Evolutionary conservation across 2,329 filamentous ascomycete species (phyloP), one percentile per base, ranked within the genome.

Genomic region (Ceratocystis smalleyi): DNA sequence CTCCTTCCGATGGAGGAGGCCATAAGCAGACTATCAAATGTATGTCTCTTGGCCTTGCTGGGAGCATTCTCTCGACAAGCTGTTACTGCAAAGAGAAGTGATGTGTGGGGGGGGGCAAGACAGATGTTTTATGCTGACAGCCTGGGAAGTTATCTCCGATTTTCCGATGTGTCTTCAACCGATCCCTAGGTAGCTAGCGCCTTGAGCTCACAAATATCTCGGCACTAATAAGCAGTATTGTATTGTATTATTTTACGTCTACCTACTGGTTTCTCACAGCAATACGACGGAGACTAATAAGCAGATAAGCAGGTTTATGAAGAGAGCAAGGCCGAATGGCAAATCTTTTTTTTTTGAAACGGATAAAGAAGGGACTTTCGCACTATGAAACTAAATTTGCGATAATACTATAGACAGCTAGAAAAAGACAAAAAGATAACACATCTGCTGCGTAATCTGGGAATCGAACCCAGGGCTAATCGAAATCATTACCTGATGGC

Each of bases 381-480:
- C n/a, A n/a, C 17, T n/a, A 15, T 15, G 43, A 45, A 45, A 47
- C n/a, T n/a, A n/a, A n/a, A n/a, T n/a, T n/a, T n/a, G n/a, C n/a
- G n/a, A n/a, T n/a, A n/a, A n/a, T n/a, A n/a, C n/a, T n/a, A n/a
- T n/a, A n/a, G n/a, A n/a, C n/a, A 12, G 4, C 4, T 27, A 27
- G 12, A 54, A 54, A 54, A 2, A 10, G 10, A 7, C 12, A 54
- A 64, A 64, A 30, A 22, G 8, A 12, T 35, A 47, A 49, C 12
- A 15, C 15, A 59, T 5, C 6, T 35, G 40, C 7, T 59, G 51
- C 55, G 51, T 59, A 59, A 64, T 64, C 55, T 64, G 62, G 51
- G 62, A 64, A 59, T 59, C 62, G 51, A 64, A 59, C 40, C 55
- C 62, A 60, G 61, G 61, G 61, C 61, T 62, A 62, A 54, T 62